These are phyloP conservation scores for Pinus tabuliformis DNA, from an alignment of 75 land plant species.

Conservation along the genomic window DNA sequence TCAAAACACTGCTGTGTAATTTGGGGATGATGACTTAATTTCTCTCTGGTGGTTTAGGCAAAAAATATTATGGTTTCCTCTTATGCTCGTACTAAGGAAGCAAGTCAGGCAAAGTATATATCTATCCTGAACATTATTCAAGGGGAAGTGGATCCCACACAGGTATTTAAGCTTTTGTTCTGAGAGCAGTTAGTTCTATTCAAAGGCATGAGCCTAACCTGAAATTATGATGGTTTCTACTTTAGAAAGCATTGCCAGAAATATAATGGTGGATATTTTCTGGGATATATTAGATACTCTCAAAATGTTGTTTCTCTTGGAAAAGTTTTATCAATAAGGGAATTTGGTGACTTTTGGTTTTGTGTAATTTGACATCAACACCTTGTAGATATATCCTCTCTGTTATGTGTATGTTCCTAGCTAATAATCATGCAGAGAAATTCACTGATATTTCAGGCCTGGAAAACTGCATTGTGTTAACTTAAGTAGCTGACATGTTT, in stretches of 20 bases:
- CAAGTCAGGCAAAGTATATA: conserved; percentile 98
- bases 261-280: neutral
- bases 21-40: conserved; percentile 7
- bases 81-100: conserved; percentile 98
- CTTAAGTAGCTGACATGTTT: neutral
- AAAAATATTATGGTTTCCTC: conserved; percentile 99
- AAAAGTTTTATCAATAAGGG: neutral
- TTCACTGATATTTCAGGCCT: neutral
- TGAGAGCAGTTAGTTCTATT: neutral
- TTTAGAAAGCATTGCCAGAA: neutral
- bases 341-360: neutral
- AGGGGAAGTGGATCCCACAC: conserved; percentile 99
- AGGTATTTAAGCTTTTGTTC: conserved; percentile 45
- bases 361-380: neutral
- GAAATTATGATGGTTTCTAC: neutral
- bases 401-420: neutral
- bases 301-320: too few relatives aligned
- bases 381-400: neutral
- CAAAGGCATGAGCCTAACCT: neutral
- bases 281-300: neutral
- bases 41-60: conserved; percentile 47
- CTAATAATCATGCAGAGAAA: neutral
- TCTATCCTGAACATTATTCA: conserved; percentile 98
- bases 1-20: neutral
- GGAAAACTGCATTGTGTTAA: neutral